Conservation (phyloP, 768 basidiomycete species). For the Coprinopsis marcescibilis region DNA sequence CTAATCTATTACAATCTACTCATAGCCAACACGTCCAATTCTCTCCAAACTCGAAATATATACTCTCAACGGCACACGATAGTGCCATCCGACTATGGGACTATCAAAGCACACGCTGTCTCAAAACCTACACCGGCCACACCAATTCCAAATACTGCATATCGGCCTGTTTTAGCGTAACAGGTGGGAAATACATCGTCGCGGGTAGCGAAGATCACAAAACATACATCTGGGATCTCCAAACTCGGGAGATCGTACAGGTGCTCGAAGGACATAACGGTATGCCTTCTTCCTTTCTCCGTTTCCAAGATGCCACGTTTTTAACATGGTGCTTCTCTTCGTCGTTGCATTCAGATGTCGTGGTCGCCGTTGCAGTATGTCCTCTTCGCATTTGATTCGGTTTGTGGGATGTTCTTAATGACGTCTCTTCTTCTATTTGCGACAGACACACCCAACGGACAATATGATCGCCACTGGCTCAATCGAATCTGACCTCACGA, state of each 20-base stretch:
- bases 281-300: conserved; percentile 21
- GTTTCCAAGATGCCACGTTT: background rate
- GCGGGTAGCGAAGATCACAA: conserved; percentile 90
- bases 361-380: conserved; percentile 74
- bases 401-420: conserved; percentile 6
- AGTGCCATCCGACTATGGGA: conserved; percentile 94
- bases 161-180: conserved; percentile 78
- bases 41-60: conserved; percentile 93
- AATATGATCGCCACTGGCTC: conserved; percentile 87
- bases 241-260: conserved; percentile 81
- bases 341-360: conserved; percentile 44
- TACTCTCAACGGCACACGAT: conserved; percentile 91
- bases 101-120: conserved; percentile 81
- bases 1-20: background rate
- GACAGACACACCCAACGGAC: conserved; percentile 76
- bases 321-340: conserved; percentile 1
- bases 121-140: conserved; percentile 89
- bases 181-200: conserved; percentile 85
- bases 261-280: conserved; percentile 71
- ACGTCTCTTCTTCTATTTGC: conserved; percentile 8
- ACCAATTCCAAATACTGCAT: conserved; percentile 80
- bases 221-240: conserved; percentile 87
- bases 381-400: conserved; percentile 2
- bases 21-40: conserved; percentile 85
- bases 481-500: conserved; percentile 75